Percentiles rank a stretch among this genome's conserved stretches.
phyloP scores from a whole-genome alignment of 1,139 yeast species.

The Candida sp. region DNA sequence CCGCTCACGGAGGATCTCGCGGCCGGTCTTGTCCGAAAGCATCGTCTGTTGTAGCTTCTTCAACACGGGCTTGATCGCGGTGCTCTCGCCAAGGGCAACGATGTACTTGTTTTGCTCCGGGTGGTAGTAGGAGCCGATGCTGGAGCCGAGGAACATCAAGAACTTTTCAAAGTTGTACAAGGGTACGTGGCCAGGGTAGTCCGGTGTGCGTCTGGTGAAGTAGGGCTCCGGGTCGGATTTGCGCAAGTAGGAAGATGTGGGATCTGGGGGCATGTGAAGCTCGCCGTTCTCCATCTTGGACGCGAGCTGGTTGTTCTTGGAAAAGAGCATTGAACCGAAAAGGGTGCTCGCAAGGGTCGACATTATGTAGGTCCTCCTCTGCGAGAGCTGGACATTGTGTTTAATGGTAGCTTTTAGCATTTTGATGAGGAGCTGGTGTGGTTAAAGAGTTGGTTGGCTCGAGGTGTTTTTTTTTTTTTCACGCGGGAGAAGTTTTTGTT shows the following conservation, averaged over 20 bases:
- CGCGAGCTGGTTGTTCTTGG: conserved; percentile 56
- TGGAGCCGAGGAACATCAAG: conserved; percentile 72
- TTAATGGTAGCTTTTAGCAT: background rate
- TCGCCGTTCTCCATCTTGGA: conserved; percentile 62
- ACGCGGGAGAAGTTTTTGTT: background rate
- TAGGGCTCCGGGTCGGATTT: conserved; percentile 22
- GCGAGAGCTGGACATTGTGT: background rate
- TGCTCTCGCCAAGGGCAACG: conserved; percentile 95
- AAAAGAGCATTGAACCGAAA: conserved; percentile 41
- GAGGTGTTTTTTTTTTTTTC: conserved; percentile 1
- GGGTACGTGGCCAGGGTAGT: conserved; percentile 85
- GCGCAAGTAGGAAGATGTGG: conserved; percentile 24
- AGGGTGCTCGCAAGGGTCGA: conserved; percentile 18
- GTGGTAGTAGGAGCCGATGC: conserved; percentile 81
- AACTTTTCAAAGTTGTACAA: conserved; percentile 65
- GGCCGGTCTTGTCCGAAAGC: conserved; percentile 77
- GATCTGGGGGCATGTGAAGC: conserved; percentile 41
- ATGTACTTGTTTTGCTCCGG: conserved; percentile 83
- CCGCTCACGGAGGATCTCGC: conserved; percentile 74
- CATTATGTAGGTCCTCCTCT: conserved; percentile 7
- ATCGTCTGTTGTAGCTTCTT: conserved; percentile 66
- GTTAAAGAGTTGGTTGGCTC: background rate
- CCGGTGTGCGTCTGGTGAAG: conserved; percentile 47
- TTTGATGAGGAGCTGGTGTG: background rate
- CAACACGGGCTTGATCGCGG: conserved; percentile 77